Base-by-base conservation (phyloP, 192 early-diverging fungal genomes). In the Coemansia sp. region DNA sequence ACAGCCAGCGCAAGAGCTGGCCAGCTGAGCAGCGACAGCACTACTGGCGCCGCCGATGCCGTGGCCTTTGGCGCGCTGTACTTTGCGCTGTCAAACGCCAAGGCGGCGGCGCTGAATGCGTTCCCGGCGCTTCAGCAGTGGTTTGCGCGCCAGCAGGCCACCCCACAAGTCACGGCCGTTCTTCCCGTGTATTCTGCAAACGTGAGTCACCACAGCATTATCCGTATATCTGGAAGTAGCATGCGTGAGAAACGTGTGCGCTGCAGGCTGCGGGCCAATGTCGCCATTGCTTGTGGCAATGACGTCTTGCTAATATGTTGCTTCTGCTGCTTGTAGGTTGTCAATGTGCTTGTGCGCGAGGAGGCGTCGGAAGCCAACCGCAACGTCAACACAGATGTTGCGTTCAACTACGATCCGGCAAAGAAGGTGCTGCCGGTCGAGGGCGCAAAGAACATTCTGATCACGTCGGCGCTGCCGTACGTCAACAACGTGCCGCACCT, bases 401-500 rank as follows among this genome's bases (percentile, higher is more conserved):
- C 40, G 52, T 73, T 66, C 29, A 31, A 8, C 46, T 65, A 58
- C 44, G 67, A 80, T 59, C 59, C 62, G 11, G 32, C 58, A 11
- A 44, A 63, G 47, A 62, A 24, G 2, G 65, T 80, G 27, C 69
- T 80, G 10, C 78, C 78, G 1, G 30, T 60, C 9, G 57, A 58
- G 1, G 78, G 61, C 8, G 68, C 38, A n/a, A 84, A 87, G 54
- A 99, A 99, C 80, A 77, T 99, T 28, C 80, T 99, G 65, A 90
- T 99, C 64, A 99, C 97, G 8, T 90, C 88, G 33, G 97, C 97
- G 6, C 82, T 99, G 56, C 95, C 97, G 12, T 99, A 98, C 65
- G 94, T 95, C 38, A 99, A 99, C 87, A 99, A 99, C 69, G 87
- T 98, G 45, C 97, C 97, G 33, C 97, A 99, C 64, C 84, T 99